These are phyloP conservation scores for Fusarium sp. DNA, from an alignment of 2,329 filamentous ascomycete genomes.

Conservation along the genomic window DNA sequence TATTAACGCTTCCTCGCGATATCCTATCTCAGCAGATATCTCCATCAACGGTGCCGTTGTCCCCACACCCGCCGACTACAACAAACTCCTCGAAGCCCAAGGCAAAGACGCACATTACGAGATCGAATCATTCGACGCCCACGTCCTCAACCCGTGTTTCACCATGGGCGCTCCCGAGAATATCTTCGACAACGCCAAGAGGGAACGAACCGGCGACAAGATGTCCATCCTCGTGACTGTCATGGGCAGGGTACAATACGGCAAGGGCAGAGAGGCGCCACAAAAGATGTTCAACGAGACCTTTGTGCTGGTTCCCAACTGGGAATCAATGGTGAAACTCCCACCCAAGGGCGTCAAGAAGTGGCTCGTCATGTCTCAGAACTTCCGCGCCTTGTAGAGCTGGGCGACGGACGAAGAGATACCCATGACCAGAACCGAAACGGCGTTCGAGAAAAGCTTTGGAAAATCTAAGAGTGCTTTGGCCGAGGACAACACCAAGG, in stretches of 20 bases:
- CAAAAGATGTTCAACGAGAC: slow-evolving; percentile 82
- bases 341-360: slow-evolving; percentile 66
- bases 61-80: slow-evolving; percentile 73
- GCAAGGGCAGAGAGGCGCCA: slow-evolving; percentile 71
- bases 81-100: slow-evolving; percentile 76
- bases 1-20: slow-evolving; percentile 68
- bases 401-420: slow-evolving; percentile 12
- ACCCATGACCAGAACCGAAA: slow-evolving; percentile 14
- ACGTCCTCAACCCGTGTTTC: slow-evolving; percentile 80
- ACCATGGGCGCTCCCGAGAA: slow-evolving; percentile 67
- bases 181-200: slow-evolving; percentile 57
- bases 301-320: slow-evolving; percentile 84
- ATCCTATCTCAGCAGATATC: slow-evolving; percentile 74
- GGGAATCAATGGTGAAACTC: slow-evolving; percentile 68
- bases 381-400: slow-evolving; percentile 70
- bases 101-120: slow-evolving; percentile 74
- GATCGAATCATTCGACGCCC: slow-evolving; percentile 80
- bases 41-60: slow-evolving; percentile 82
- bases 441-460: slow-evolving; percentile 9
- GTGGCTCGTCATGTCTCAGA: slow-evolving; percentile 80
- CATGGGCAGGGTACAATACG: slow-evolving; percentile 78
- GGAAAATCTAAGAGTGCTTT: slow-evolving; percentile 7
- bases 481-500: slow-evolving; percentile 23
- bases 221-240: slow-evolving; percentile 81
- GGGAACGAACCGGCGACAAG: slow-evolving; percentile 65